Evolutionary conservation across 2,329 filamentous ascomycete species (phyloP), one percentile per base, ranked within the genome.

Genomic region (Boeremia exigua): DNA sequence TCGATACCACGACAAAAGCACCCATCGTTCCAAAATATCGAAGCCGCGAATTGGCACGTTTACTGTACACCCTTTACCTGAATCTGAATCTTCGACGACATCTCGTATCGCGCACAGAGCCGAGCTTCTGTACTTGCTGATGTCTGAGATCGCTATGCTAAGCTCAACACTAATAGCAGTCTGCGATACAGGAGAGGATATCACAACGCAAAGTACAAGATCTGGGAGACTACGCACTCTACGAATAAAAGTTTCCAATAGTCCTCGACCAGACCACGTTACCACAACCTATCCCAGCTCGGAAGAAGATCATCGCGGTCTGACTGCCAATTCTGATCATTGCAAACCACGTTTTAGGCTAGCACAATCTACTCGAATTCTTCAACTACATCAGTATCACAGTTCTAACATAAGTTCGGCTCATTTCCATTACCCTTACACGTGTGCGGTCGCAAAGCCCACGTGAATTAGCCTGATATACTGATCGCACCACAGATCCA

Each of bases 311-410:
- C 51, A 59, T 58, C 27, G 66, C 60, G 78, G 54, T 1, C 59
- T 62, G 5, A 61, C 68, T 30, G 58, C 55, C 19, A 60, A 23
- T 48, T 27, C 66, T 80, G 43, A 78, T 82, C 29, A 71, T 72
- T 4, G 78, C 76, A 12, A 76, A 77, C 56, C 81, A 82, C 59
- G 81, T 83, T 39, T 75, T 84, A 0, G 79, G 82, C 60, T 70
- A 81, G 52, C 76, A 82, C 34, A 66, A 70, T 38, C 77, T 84
- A 8, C 70, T 84, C 29, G 82, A 84, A 54, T 78, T 79, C 2
- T 82, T 80, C 58, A 81, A 82, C 19, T 82, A 84, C 53, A 67
- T 84, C n/a, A 82, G 81, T 9, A 70, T 81, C 75, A 82, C 3
- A 77, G 83, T 53, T 80, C 81, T 0, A 54, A 58, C 12, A 75